Evolutionary conservation across 352 stramenopile species (phyloP), one percentile per base, ranked within the genome.

Genomic region (Phytophthora boehmeriae): DNA sequence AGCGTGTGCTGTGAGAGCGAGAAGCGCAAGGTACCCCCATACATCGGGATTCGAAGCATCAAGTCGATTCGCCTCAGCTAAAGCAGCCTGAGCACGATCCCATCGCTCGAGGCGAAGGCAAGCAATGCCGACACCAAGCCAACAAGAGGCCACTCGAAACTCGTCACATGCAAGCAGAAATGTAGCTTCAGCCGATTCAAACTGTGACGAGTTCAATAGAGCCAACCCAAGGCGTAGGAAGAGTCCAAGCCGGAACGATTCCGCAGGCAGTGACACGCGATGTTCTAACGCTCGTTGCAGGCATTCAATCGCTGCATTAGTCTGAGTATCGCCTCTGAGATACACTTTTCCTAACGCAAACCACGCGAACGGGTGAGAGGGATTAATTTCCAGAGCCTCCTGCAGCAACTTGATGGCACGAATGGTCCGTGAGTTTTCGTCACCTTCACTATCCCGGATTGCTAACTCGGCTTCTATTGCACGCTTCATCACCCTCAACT

Each of bases 61-160:
- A 20, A 92, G 52, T 39, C 81, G 68, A 52, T 93, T 96, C 11
- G 86, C 86, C 62, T 93, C 84, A 0, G 79, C 79, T 23, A 96
- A 68, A 23, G 86, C 84, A 51, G 80, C 65, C 35, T 86, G 70
- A 8, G 88, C 77, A 0, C 65, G 59, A 16, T 89, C 73, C 67
- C 66, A 89, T 14, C 75, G 66, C 53, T 94, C 85, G 23, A 86
- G 59, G n/a, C 86, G 81, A 16, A 93, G 49, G 34, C 63, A 74
- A 4, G 86, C 75, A 49, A 94, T 89, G 25, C 85, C 86, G 1
- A 93, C 80, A 38, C 85, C 85, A 8, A 95, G 75, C 86, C 86
- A 95, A n/a, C 55, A 72, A 1, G 85, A 93, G 19, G 86, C 83
- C 30, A 87, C 62, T 39, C 71, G 62, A 51, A 88, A 91, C 44